These are phyloP conservation scores for Arthrobotrys pseudoclavata DNA, from an alignment of 2,329 filamentous ascomycete species.

Conservation along the genomic window DNA sequence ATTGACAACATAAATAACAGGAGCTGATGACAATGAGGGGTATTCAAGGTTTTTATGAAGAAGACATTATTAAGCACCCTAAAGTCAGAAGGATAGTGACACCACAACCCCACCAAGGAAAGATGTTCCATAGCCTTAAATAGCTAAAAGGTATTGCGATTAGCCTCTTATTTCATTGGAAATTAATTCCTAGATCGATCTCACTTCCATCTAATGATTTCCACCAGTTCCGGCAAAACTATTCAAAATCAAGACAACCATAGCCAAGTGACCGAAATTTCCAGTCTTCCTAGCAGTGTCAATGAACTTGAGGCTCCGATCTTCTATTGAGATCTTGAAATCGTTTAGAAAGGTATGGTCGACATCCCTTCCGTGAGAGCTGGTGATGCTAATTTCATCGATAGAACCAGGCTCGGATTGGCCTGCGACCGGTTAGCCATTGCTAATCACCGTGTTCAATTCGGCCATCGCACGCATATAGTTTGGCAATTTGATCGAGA, in stretches of 20 bases:
- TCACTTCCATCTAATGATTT: neutral
- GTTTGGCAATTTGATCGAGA: neutral
- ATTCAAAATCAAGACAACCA: neutral
- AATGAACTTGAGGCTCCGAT: neutral
- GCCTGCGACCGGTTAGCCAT: too few species aligned
- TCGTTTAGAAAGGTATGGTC: constrained; percentile 3
- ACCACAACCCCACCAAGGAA: too few species aligned
- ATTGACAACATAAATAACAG: neutral
- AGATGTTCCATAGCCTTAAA: too few species aligned
- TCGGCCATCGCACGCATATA: neutral
- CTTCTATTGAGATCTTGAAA: neutral
- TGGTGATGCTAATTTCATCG: neutral
- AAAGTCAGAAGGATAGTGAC: neutral
- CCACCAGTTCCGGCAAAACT: neutral
- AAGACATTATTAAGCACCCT: neutral
- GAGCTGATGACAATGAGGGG: neutral
- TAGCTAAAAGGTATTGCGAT: neutral
- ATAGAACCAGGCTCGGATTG: neutral
- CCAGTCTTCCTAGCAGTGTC: neutral
- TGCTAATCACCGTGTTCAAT: neutral
- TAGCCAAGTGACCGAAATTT: neutral
- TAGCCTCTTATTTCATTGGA: neutral
- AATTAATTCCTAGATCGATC: neutral
- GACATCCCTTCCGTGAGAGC: neutral
- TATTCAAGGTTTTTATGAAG: neutral